These are phyloP conservation scores for Coprinopsis marcescibilis DNA, from an alignment of 768 basidiomycete genomes.

Conservation along the genomic window DNA sequence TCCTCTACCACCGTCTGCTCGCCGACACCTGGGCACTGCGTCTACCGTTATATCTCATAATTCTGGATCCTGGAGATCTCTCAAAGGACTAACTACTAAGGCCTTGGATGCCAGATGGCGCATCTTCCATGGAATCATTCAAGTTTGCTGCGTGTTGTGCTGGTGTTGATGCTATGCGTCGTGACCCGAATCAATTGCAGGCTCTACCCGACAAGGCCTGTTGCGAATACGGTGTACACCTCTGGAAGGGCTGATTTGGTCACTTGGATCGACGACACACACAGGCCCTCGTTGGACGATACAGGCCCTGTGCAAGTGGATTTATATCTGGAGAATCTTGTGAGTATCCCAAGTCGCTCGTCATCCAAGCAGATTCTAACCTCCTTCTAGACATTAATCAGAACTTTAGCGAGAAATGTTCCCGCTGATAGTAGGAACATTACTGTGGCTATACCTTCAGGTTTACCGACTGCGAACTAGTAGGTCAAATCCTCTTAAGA, in stretches of 20 bases:
- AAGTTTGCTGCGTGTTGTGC: too few relatives aligned
- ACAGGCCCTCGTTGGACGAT: constrained; percentile 31
- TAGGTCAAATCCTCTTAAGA: constrained; percentile 15
- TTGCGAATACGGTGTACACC: constrained; percentile 36
- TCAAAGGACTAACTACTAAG: too few relatives aligned
- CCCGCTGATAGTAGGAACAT: constrained; percentile 26
- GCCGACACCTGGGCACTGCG: too few relatives aligned
- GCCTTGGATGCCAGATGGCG: too few relatives aligned
- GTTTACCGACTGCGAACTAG: constrained; percentile 25
- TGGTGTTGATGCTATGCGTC: background rate
- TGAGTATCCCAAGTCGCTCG: constrained; percentile 21
- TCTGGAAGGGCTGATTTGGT: constrained; percentile 38
- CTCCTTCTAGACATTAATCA: constrained; percentile 31
- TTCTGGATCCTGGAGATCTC: too few relatives aligned
- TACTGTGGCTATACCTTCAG: constrained; percentile 27
- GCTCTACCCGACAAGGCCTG: constrained; percentile 48
- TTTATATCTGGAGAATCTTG: constrained; percentile 39
- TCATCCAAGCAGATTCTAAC: background rate
- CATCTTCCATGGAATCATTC: too few relatives aligned
- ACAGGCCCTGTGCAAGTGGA: constrained; percentile 42
- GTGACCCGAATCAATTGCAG: background rate
- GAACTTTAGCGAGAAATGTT: constrained; percentile 39
- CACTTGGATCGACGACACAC: constrained; percentile 47
- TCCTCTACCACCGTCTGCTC: too few relatives aligned
- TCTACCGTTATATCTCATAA: too few relatives aligned